Base-by-base conservation (phyloP, 2,329 filamentous ascomycete species). In the Saccharata proteae region DNA sequence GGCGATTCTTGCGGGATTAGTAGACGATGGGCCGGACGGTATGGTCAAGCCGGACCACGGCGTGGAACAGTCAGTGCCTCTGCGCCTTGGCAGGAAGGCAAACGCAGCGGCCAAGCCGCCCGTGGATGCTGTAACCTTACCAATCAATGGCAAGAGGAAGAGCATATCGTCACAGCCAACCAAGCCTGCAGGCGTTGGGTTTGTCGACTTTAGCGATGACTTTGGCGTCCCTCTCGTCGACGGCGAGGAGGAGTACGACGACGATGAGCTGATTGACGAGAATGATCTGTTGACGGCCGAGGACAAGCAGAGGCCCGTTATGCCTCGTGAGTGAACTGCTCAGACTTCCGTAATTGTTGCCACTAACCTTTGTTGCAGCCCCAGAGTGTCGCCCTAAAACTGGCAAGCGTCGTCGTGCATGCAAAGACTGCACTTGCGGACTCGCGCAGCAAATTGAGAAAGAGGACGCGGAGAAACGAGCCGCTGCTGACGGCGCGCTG, bases 391-490 rank as follows among this genome's bases (percentile, higher is more conserved):
- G 77, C 37, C 86, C 88, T 28, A 83, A 90, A 59, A 69, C 77
- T 26, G 84, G 82, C 36, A 93, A 93, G 64, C 77, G 88, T 44
- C 79, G 88, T 34, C 77, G 86, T 39, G 85, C 90, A 36, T 98
- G 90, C 68, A 96, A 98, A 61, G 90, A 98, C 64, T 98, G 90
- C 65, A 88, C 82, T 6, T 98, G 90, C 52, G 90, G 90, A 30
- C 74, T 98, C 16, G 84, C 86, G 15, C 74, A 90, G 54, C 75
- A 79, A 38, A 60, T 96, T 30, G 80, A 84, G 45, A 78, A 77
- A n/a, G 84, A 96, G 62, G 90, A 96, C 56, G 66, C 65, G 25
- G 68, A 67, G 6, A 76, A 74, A 47, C 70, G 83, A 35, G 60
- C 62, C 6, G 61, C 67, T 14, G 80, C 80, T 18, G 78, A 84